phyloP scores from a whole-genome alignment of 768 basidiomycete genomes.

The Leccinum subtestaceum region DNA sequence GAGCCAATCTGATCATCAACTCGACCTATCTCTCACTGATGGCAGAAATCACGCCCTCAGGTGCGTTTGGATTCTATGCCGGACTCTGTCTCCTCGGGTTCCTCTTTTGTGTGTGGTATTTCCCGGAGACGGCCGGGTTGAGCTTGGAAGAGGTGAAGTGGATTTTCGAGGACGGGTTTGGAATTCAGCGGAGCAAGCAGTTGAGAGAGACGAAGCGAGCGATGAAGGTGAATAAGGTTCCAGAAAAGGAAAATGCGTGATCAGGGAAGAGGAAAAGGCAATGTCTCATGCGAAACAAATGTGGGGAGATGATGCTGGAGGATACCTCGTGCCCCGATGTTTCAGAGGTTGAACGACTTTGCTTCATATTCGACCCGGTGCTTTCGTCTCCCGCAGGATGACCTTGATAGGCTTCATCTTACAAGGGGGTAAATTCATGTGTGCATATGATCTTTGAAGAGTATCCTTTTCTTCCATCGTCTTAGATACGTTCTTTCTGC shows the following conservation, averaged over 20 bases:
- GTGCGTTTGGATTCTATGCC: constrained; percentile 76
- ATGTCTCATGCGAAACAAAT: too few relatives aligned
- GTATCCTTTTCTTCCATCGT: too few relatives aligned
- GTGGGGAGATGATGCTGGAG: too few relatives aligned
- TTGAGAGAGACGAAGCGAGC: constrained; percentile 33
- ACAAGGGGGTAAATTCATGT: too few relatives aligned
- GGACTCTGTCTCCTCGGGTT: constrained; percentile 68
- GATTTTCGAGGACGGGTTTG: constrained; percentile 64
- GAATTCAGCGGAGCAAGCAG: constrained; percentile 53
- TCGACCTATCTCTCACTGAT: constrained; percentile 81
- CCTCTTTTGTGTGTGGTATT: constrained; percentile 65
- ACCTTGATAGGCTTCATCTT: too few relatives aligned
- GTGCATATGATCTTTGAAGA: too few relatives aligned
- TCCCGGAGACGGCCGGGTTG: constrained; percentile 78
- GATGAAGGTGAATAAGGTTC: not conserved
- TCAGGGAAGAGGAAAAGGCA: not conserved
- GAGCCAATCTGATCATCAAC: constrained; percentile 69
- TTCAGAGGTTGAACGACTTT: too few relatives aligned
- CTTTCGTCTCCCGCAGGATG: too few relatives aligned
- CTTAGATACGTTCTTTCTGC: too few relatives aligned
- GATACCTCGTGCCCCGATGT: too few relatives aligned
- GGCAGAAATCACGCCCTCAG: constrained; percentile 66
- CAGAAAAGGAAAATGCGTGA: not conserved
- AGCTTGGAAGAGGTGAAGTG: constrained; percentile 65
- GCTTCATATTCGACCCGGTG: too few relatives aligned